Base-by-base conservation (phyloP, 495 filamentous ascomycete genomes). In the Choiromyces venosus region DNA sequence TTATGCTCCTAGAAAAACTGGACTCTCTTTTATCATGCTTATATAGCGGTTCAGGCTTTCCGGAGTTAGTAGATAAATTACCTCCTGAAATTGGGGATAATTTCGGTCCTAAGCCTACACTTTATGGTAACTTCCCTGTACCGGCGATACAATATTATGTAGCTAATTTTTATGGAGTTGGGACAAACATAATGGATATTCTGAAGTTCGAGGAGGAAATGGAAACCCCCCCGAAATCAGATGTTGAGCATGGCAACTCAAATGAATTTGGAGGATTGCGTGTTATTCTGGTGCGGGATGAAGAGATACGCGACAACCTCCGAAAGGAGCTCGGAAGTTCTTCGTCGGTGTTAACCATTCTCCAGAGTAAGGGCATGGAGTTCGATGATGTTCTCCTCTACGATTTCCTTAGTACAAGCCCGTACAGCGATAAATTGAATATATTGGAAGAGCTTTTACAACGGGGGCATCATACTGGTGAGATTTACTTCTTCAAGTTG, bases 341-440 rank as follows among this genome's bases (percentile, higher is more conserved):
- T n/a, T 80, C 83, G 0, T 68, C 86, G 9, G 78, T 85, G 33
- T 75, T 85, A 0, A 86, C 85, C 5, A 82, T 86, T 52, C 75
- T 84, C 1, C 76, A 86, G 70, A 83, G 82, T 40, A 86, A 86
- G 61, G 84, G 84, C 10, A 86, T 86, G 84, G 84, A 86, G 67
- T 86, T 86, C 68, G 83, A 86, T 4, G 74, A 78, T 68, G 76
- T 78, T 21, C 78, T 78, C 44, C 65, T 78, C 38, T 78, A 78
- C 12, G 40, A 78, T n/a, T 78, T 78, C n/a, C 77, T 78, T 65
- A 71, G 70, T 14, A 73, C 66, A 16, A 71, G 70, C 39, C 64
- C 70, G 12, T 77, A 36, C 25, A 3, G 68, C 65, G 6, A n/a
- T 42, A 21, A 38, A 61, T 72, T 77, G 40, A 18, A 35, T 36